Evolutionary conservation across 2,329 filamentous ascomycete species (phyloP).

Genomic region (Mariannaea sp.): DNA sequence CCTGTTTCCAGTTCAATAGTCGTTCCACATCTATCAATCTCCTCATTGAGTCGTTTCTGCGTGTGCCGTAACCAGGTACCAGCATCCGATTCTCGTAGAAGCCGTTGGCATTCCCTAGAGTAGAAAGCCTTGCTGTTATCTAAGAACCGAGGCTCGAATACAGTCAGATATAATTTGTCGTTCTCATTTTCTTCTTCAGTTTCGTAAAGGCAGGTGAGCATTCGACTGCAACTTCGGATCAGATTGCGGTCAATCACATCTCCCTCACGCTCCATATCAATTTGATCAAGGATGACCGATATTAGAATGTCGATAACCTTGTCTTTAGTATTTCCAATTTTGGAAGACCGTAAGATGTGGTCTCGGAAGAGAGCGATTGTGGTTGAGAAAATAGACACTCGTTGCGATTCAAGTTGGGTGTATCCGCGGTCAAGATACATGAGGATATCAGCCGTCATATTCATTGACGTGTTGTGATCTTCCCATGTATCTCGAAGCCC

Average conservation of each 20-base stretch:
- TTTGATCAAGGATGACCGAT: slow-evolving; percentile 84
- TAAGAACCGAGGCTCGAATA: slow-evolving; percentile 82
- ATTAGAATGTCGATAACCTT: slow-evolving; percentile 77
- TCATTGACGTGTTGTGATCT: slow-evolving; percentile 90
- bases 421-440: slow-evolving; percentile 97
- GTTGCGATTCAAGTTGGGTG: slow-evolving; percentile 66
- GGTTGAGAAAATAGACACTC: slow-evolving; percentile 79
- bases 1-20: slow-evolving; percentile 76
- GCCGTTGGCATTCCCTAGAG: slow-evolving; percentile 69
- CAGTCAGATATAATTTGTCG: slow-evolving; percentile 80
- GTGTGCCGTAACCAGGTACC: slow-evolving; percentile 81
- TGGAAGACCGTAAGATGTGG: slow-evolving; percentile 71
- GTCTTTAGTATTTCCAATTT: slow-evolving; percentile 51
- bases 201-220: slow-evolving; percentile 89
- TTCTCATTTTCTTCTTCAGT: slow-evolving; percentile 76
- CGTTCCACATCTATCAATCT: slow-evolving; percentile 80
- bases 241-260: slow-evolving; percentile 85
- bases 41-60: slow-evolving; percentile 75
- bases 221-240: slow-evolving; percentile 81
- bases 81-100: slow-evolving; percentile 80
- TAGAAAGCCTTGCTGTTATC: slow-evolving; percentile 76
- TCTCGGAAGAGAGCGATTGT: slow-evolving; percentile 90
- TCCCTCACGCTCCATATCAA: slow-evolving; percentile 89
- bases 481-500: slow-evolving; percentile 81
- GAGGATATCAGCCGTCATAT: slow-evolving; percentile 93